Conservation (phyloP, 1,284 basidiomycete genomes). For the Moniliella sp. region DNA sequence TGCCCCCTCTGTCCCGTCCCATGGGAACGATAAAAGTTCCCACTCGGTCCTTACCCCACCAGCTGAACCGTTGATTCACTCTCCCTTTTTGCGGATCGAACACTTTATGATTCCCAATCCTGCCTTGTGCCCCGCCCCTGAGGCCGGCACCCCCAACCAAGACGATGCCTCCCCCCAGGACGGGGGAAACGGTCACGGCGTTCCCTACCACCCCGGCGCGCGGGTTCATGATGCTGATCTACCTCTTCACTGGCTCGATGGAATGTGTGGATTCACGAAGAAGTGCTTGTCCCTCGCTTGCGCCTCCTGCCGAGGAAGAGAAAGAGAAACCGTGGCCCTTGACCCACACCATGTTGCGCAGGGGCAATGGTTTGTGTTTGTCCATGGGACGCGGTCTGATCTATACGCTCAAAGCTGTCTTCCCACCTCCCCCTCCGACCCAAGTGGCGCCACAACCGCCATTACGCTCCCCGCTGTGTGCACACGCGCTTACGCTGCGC, state of each 20-base stretch:
- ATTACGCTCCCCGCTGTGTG: too few species aligned
- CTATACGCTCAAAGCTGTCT: background rate
- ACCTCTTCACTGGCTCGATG: background rate
- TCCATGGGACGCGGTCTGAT: background rate
- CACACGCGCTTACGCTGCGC: too few species aligned
- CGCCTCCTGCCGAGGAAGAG: background rate
- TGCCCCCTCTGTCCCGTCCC: too few species aligned
- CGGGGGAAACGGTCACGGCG: too few species aligned
- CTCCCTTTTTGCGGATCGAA: constrained; percentile 1
- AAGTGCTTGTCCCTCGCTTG: background rate
- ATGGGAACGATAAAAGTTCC: too few species aligned
- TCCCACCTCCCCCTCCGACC: too few species aligned
- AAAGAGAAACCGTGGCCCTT: background rate
- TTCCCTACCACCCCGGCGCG: background rate
- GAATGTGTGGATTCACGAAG: background rate
- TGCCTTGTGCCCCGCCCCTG: background rate
- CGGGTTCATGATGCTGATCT: background rate
- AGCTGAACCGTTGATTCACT: too few species aligned
- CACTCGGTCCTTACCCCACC: too few species aligned
- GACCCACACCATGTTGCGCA: background rate
- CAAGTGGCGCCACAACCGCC: too few species aligned
- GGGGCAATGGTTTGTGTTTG: background rate
- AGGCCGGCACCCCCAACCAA: background rate
- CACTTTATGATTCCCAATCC: background rate
- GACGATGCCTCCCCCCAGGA: too few species aligned